Conservation (phyloP, 768 basidiomycete species). For the Inosperma sp. region DNA sequence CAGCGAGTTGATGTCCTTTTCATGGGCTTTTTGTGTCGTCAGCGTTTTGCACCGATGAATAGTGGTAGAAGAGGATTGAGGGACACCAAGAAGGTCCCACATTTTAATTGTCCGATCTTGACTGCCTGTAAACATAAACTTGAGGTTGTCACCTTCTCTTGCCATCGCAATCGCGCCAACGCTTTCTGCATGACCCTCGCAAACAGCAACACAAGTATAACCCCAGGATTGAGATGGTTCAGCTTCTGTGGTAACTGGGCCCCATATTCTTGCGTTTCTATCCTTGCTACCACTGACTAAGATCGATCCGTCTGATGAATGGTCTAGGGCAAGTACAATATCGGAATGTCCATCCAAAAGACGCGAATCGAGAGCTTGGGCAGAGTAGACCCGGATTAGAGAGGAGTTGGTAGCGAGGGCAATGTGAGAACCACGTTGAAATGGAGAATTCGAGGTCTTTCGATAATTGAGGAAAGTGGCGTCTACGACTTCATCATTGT, state of each 20-base stretch:
- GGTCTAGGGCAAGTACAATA: constrained; percentile 84
- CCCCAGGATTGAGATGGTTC: constrained; percentile 32
- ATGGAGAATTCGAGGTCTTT: constrained; percentile 17
- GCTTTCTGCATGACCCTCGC: constrained; percentile 93
- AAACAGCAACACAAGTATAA: constrained; percentile 78
- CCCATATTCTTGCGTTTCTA: constrained; percentile 83
- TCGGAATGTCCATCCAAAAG: constrained; percentile 87
- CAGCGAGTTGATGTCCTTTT: constrained; percentile 97
- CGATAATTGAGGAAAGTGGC: constrained; percentile 63
- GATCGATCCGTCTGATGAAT: constrained; percentile 56
- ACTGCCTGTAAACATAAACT: constrained; percentile 90
- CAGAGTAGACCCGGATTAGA: constrained; percentile 85
- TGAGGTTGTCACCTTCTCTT: constrained; percentile 42
- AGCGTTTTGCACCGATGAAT: constrained; percentile 64
- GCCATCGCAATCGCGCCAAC: constrained; percentile 87
- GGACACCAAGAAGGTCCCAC: constrained; percentile 80
- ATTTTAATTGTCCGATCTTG: constrained; percentile 98
- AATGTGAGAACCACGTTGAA: constrained; percentile 59
- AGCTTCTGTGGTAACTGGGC: constrained; percentile 25
- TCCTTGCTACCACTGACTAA: constrained; percentile 95
- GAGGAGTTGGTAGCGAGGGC: constrained; percentile 98
- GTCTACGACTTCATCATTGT: constrained; percentile 98
- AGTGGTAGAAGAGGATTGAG: constrained; percentile 26
- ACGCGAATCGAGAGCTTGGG: constrained; percentile 71
- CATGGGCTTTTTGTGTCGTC: constrained; percentile 86